Conservation (phyloP, 306 rosid species). For the Cucumis hystrix region DNA sequence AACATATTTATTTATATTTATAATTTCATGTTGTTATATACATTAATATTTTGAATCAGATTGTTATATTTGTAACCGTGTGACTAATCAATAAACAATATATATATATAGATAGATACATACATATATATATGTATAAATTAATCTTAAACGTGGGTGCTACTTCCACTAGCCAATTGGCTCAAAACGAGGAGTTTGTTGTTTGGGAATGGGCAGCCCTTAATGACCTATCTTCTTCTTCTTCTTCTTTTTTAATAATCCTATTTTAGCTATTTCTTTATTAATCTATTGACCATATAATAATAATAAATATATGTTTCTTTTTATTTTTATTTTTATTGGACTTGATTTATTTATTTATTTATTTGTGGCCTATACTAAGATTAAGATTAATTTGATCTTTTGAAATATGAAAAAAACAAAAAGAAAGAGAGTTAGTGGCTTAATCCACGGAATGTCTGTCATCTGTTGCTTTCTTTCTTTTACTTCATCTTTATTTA, state of each 20-base stretch:
- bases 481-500: background rate
- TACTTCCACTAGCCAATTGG: background rate
- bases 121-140: too few relatives aligned
- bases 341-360: background rate
- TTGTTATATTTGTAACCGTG: too few relatives aligned
- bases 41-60: too few relatives aligned
- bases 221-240: background rate
- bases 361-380: background rate
- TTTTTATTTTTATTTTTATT: background rate
- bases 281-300: background rate
- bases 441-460: conserved; percentile 8
- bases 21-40: too few relatives aligned
- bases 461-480: background rate
- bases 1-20: too few relatives aligned
- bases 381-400: background rate
- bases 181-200: background rate
- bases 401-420: background rate
- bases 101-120: too few relatives aligned
- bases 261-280: background rate
- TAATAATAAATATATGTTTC: background rate
- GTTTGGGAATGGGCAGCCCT: background rate
- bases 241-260: background rate
- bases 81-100: too few relatives aligned
- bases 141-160: background rate
- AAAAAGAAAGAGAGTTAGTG: background rate